Conservation (phyloP, 768 basidiomycete genomes). For the Clathrus columnatus region DNA sequence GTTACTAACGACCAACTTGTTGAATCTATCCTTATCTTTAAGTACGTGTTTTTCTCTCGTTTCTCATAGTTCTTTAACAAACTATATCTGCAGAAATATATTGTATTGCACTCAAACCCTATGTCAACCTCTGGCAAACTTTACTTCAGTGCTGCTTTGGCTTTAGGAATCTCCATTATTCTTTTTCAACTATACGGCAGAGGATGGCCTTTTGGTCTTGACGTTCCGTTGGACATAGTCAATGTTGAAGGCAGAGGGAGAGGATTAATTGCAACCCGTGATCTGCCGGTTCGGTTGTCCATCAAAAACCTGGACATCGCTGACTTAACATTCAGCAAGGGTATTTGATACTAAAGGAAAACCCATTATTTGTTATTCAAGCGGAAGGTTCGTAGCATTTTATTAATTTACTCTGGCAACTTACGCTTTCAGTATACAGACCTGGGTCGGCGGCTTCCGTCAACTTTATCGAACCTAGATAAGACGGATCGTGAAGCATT, state of each 20-base stretch:
- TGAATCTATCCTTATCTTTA: too few species aligned
- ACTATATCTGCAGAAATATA: too few species aligned
- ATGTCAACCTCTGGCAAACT: conserved; percentile 3
- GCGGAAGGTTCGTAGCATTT: conserved; percentile 30
- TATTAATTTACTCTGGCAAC: not conserved
- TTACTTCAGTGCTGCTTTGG: too few species aligned
- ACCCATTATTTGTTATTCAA: conserved; percentile 45
- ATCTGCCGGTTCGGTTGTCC: conserved; percentile 39
- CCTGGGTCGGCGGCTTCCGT: not conserved
- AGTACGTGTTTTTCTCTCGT: too few species aligned
- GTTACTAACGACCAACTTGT: too few species aligned
- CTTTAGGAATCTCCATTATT: too few species aligned
- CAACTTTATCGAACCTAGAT: conserved; percentile 1
- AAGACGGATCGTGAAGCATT: conserved; percentile 1
- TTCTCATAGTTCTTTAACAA: too few species aligned
- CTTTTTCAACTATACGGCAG: too few species aligned
- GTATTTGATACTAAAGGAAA: conserved; percentile 47
- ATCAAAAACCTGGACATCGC: too few species aligned
- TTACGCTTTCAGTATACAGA: conserved; percentile 1
- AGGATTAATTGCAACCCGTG: conserved; percentile 41
- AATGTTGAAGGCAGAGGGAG: conserved; percentile 48
- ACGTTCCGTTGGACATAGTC: conserved; percentile 28
- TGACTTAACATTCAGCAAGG: conserved; percentile 36
- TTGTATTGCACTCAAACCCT: not conserved
- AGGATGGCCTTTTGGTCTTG: too few species aligned